These are phyloP conservation scores for Sphagnum fallax DNA, from an alignment of 228 moss, liverwort and hornwort genomes.

Conservation along the genomic window DNA sequence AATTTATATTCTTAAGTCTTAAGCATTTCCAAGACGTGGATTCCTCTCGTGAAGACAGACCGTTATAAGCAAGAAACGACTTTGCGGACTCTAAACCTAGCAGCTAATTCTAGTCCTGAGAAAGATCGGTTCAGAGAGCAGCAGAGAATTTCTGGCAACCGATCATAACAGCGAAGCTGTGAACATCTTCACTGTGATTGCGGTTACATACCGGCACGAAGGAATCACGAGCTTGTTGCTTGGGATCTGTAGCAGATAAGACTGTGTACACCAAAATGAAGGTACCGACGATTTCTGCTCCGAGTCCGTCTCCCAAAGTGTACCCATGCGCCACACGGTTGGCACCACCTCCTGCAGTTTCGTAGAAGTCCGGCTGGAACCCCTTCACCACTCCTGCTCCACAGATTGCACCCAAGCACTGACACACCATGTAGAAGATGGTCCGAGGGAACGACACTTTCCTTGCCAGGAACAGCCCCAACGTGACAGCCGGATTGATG, in stretches of 20 bases:
- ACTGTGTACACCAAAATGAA: slow-evolving; percentile 45
- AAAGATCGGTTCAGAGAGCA: no score
- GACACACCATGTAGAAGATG: slow-evolving; percentile 26
- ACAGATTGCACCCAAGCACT: slow-evolving; percentile 42
- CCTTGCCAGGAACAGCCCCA: slow-evolving; percentile 35
- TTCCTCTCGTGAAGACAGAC: no score
- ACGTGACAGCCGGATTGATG: slow-evolving; percentile 47
- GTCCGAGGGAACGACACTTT: slow-evolving; percentile 37
- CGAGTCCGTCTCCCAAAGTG: slow-evolving; percentile 26
- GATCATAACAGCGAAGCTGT: no score
- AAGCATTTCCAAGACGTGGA: no score
- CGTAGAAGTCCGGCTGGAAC: slow-evolving; percentile 32
- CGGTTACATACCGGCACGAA: slow-evolving; percentile 30
- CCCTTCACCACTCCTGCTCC: slow-evolving; percentile 45
- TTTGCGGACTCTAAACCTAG: no score
- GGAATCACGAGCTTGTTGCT: slow-evolving; percentile 27
- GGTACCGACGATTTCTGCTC: slow-evolving; percentile 34
- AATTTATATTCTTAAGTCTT: no score
- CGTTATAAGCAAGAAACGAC: no score
- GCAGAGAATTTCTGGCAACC: no score
- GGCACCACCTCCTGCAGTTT: slow-evolving; percentile 24
- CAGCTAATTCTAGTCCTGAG: no score
- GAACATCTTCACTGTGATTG: no score
- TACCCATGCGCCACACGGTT: slow-evolving; percentile 24
- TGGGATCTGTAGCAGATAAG: slow-evolving; percentile 36